phyloP scores from a whole-genome alignment of 2,329 filamentous ascomycete species.

The Tolypocladium tundrense region DNA sequence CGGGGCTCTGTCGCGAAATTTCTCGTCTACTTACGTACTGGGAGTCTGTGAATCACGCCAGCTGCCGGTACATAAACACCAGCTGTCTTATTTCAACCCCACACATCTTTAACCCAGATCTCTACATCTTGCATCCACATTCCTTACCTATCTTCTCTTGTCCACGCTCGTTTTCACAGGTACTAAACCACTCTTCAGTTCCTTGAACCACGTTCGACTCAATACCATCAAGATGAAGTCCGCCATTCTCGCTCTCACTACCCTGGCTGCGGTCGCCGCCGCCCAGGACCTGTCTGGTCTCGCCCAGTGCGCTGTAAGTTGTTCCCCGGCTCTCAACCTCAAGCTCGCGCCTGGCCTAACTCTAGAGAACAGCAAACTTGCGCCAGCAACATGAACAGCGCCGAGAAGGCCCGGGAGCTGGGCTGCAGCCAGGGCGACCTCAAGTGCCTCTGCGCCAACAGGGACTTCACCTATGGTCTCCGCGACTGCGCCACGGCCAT shows the following conservation, averaged over 20 bases:
- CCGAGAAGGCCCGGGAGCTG: slow-evolving; percentile 30
- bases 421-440: slow-evolving; percentile 32
- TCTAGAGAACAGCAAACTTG: slow-evolving; percentile 32
- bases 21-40: background rate
- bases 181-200: slow-evolving; percentile 7
- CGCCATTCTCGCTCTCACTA: slow-evolving; percentile 29
- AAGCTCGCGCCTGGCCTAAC: background rate
- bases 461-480: slow-evolving; percentile 37
- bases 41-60: background rate
- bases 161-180: slow-evolving; percentile 1
- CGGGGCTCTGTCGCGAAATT: background rate
- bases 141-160: background rate
- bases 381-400: slow-evolving; percentile 37
- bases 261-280: slow-evolving; percentile 27
- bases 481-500: slow-evolving; percentile 38
- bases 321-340: background rate
- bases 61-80: background rate
- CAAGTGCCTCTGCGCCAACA: slow-evolving; percentile 36
- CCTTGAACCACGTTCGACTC: slow-evolving; percentile 7
- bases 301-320: slow-evolving; percentile 43
- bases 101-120: background rate
- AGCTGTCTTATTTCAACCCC: background rate
- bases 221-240: slow-evolving; percentile 39
- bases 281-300: slow-evolving; percentile 32
- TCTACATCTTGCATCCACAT: background rate